Base-by-base conservation (phyloP, 192 early-diverging fungal genomes). In the Coemansia sp. region DNA sequence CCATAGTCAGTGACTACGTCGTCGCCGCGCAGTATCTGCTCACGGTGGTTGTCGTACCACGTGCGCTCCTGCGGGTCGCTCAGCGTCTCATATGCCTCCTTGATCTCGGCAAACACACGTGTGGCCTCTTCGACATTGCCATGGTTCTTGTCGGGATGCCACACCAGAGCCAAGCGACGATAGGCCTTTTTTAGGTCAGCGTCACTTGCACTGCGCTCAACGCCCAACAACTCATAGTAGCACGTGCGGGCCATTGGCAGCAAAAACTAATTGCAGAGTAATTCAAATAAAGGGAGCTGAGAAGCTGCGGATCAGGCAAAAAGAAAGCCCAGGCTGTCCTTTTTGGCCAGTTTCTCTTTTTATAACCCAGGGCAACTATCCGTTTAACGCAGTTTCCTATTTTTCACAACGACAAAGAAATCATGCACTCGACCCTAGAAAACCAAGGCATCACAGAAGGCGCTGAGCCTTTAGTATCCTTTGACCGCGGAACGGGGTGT, bases 11-110 rank as follows among this genome's bases (percentile, higher is more conserved):
- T 57, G 8, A 22, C 22, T 25, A 25, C 45, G 47, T 80, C 85
- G 71, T 89, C 88, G 58, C 90, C 93, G 39, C 93, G 87, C 56
- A 97, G 80, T 69, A 98, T 98, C 45, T 90, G 88, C 65, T 96
- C 94, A 59, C 94, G 82, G 72, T 97, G 95, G 53, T 88, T 86
- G 75, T 98, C 95, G 72, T 94, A 93, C 96, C 95, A 98, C 11
- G 91, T 81, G n/a, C 94, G 90, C 80, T 98, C 95, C 48, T 96
- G 89, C 14, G 88, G 88, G 80, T 99, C 94, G 39, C 87, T 92
- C 35, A 99, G 79, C 2, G 94, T 90, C 68, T 97, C 93, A 72
- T 98, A 97, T 6, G 97, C 97, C 59, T 93, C 85, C 64, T 92
- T 92, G 54, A 99, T 91, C 57, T 91, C 79, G 1, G 93, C 88